Evolutionary conservation across 179 eudicot species (phyloP), one percentile per base, ranked within the genome.

Genomic region (Nepenthes alata): DNA sequence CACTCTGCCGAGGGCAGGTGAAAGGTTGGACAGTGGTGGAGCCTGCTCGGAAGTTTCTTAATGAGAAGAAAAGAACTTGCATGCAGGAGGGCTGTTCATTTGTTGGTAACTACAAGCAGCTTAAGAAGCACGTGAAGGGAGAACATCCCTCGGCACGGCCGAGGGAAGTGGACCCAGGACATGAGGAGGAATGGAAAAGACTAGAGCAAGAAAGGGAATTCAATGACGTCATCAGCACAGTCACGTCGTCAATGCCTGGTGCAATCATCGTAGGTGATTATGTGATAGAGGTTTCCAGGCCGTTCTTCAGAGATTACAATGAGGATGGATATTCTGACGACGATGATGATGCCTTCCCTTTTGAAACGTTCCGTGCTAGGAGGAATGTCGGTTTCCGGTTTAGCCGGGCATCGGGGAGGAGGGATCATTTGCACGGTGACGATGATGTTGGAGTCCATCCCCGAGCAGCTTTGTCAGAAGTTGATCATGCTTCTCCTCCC

Each of bases 1-100:
- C 95, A 1, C 83, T 85, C 8, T 87, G 95, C 59, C 86, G 90
- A 12, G 88, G 90, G 38, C 85, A 84, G 72, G 95, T 86, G 52
- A 86, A 84, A 55, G 95, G 95, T 37, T 86, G 89, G 89, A 86
- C 95, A 3, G 77, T 87, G 64, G 85, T 84, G 48, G 77, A 80
- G 64, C 77, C 80, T 3, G 88, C 88, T 12, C 81, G 90, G 35
- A 77, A 77, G 61, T 63, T 60, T 76, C 76, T 84, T 38, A 85
- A 87, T 49, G 65, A 70, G 61, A 87, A 82, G 78, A 78, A 73
- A 68, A 77, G 94, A 52, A 64, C 69, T 13, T 89, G 96, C 75
- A 77, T 76, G 82, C 82, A 89, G 55, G 90, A 86, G 47, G 71
- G 74, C 13, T 89, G 96, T 72, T 72, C 85, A 2, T 89, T 84